A percentile compares a stretch with the other conserved stretches of the same genome.
phyloP scores from a whole-genome alignment of 1,139 yeast genomes.

The Hansenula lynferdii region DNA sequence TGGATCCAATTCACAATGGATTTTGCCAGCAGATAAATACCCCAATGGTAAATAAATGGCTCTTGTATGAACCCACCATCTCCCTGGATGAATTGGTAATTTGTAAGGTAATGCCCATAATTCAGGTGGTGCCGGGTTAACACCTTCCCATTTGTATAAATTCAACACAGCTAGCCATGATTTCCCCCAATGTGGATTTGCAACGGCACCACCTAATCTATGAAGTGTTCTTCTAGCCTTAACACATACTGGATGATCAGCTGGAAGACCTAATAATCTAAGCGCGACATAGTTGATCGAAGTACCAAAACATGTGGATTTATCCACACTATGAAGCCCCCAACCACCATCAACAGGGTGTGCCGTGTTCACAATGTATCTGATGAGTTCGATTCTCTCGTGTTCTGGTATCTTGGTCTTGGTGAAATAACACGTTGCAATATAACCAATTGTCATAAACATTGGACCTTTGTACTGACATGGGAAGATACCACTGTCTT shows the following conservation, averaged over 20 bases:
- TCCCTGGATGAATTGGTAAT: conserved; percentile 85
- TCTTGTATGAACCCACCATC: conserved; percentile 99
- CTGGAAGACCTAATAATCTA: conserved; percentile 69
- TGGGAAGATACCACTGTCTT: conserved; percentile 80
- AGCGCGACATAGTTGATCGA: conserved; percentile 76
- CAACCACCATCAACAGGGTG: conserved; percentile 99
- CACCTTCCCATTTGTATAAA: conserved; percentile 92
- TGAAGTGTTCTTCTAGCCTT: conserved; percentile 72
- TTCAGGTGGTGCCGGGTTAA: conserved; percentile 98
- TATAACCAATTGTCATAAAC: conserved; percentile 92
- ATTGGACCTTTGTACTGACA: conserved; percentile 95
- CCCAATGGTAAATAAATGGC: conserved; percentile 90
- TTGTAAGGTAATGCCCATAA: conserved; percentile 83
- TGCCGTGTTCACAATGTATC: conserved; percentile 83
- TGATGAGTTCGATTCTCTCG: conserved; percentile 61
- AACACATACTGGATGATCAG: conserved; percentile 72
- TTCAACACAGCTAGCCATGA: conserved; percentile 81
- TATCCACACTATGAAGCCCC: conserved; percentile 92
- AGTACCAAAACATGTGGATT: conserved; percentile 94
- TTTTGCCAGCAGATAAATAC: conserved; percentile 58
- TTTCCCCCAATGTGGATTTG: conserved; percentile 97
- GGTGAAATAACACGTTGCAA: conserved; percentile 69
- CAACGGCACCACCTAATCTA: conserved; percentile 82
- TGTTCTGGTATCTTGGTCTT: conserved; percentile 65
- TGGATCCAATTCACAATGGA: conserved; percentile 58